Conservation (phyloP, 495 filamentous ascomycete genomes). For the Pseudomonodictys pantanalensis region DNA sequence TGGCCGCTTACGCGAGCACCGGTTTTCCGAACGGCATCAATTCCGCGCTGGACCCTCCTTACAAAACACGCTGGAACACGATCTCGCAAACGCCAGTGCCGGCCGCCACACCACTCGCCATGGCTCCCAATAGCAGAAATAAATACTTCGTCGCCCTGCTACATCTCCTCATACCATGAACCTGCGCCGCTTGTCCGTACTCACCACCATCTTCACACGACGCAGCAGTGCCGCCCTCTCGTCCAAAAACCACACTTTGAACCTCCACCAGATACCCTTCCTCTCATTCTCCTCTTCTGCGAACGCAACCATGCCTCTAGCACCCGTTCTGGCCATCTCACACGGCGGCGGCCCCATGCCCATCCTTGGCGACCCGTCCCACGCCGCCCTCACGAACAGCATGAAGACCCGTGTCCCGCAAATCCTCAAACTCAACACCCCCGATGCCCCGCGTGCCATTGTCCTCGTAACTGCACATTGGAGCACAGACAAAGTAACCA, state of each 20-base stretch:
- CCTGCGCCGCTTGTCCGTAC: neutral
- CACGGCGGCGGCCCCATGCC: slow-evolving; percentile 48
- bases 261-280: neutral
- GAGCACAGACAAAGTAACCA: slow-evolving; percentile 38
- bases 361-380: slow-evolving; percentile 42
- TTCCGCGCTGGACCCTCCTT: neutral
- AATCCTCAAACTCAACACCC: slow-evolving; percentile 41
- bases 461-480: slow-evolving; percentile 47
- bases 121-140: neutral
- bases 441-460: slow-evolving; percentile 42
- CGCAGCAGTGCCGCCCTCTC: neutral
- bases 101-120: neutral
- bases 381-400: slow-evolving; percentile 38
- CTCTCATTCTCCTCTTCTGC: neutral
- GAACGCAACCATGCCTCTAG: slow-evolving; percentile 32
- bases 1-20: too few species aligned
- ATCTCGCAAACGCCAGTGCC: neutral
- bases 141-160: neutral
- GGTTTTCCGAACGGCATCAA: neutral
- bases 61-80: neutral
- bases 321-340: slow-evolving; percentile 44
- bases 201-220: neutral
- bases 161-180: slow-evolving; percentile 17
- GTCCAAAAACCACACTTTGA: slow-evolving; percentile 5
- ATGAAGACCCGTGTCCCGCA: slow-evolving; percentile 40